A percentile compares a stretch with the other conserved stretches of the same genome.
Evolutionary conservation across 2,329 filamentous ascomycete species (phyloP).

Genomic region (Diaporthe australafricana): DNA sequence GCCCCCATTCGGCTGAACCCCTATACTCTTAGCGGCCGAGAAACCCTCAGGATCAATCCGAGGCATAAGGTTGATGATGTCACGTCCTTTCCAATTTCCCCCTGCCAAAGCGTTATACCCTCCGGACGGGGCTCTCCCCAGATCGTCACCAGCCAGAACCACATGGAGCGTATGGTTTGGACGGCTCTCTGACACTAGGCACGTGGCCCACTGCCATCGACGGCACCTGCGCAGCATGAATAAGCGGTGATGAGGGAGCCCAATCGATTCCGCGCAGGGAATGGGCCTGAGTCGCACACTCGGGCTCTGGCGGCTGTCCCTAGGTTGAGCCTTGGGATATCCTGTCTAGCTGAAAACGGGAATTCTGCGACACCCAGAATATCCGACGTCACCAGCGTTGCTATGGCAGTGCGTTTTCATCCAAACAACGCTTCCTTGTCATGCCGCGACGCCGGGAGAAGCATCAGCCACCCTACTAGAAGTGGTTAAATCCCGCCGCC

Average conservation of each 20-base stretch:
- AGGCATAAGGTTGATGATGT: constrained; percentile 32
- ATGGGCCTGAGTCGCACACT: constrained; percentile 23
- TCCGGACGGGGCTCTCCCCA: constrained; percentile 14
- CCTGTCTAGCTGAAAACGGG: constrained; percentile 18
- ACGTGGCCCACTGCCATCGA: constrained; percentile 10
- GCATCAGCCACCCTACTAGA: constrained; percentile 6
- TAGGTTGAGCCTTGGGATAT: constrained; percentile 10
- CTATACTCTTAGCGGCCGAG: constrained; percentile 12
- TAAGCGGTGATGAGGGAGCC: neutral
- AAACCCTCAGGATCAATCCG: constrained; percentile 16
- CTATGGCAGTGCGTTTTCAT: neutral
- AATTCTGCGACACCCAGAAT: constrained; percentile 20
- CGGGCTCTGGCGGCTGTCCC: constrained; percentile 11
- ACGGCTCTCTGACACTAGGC: constrained; percentile 25
- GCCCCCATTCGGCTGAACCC: constrained; percentile 26
- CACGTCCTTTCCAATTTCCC: constrained; percentile 22
- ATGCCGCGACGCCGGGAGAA: neutral
- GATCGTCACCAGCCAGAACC: constrained; percentile 3
- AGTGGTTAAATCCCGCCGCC: constrained; percentile 11
- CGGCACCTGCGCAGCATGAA: constrained; percentile 6
- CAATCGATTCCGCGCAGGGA: constrained; percentile 7
- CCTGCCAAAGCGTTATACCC: neutral
- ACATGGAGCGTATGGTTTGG: neutral
- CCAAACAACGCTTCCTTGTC: constrained; percentile 17
- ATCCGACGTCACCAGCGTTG: constrained; percentile 20